Base-by-base conservation (phyloP, 129 eudicot species). In the Centella asiatica region DNA sequence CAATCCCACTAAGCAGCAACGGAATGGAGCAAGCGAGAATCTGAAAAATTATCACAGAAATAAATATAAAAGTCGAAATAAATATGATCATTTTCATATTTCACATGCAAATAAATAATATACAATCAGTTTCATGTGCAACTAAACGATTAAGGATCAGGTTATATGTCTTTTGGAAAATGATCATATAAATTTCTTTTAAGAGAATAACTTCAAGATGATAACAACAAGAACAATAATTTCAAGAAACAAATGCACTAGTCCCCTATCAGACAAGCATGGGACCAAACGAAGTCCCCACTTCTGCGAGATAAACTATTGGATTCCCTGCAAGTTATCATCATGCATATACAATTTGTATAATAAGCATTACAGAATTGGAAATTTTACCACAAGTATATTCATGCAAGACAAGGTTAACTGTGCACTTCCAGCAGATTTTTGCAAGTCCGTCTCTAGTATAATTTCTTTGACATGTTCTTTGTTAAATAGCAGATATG, bases 401-500 rank as follows among this genome's bases (percentile, higher is more conserved):
- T 84, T 78, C 79, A 87, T 76, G 88, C 96, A 82, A 74, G 96
- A 78, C 78, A 82, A 69, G 63, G 74, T 73, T 44, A 70, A 62
- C 40, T 76, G 65, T 29, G 74, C 75, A 68, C 53, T 73, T 66
- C 84, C 96, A 44, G 84, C 73, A 44, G 81, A 62, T 74, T 84
- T 87, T 61, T 78, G 90, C 32, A 36, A 27, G 28, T 76, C 78
- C 27, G 62, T 67, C 81, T 84, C 95, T 34, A 49, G 62, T 74
- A 92, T 71, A 75, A 92, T 77, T 74, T 92, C 95, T 80, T 83
- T 92, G 59, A 85, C 95, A 67, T 81, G 89, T 37, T 92, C 95
- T 78, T 84, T 92, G 80, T 83, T 82, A 69, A 84, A 92, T 27
- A 87, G 84, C 60, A 80, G 13, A 79, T 82, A 77, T 32, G 99